Evolutionary conservation across 331 rosid species (phyloP), one percentile per base, ranked within the genome.

Genomic region (Saraca asoca): DNA sequence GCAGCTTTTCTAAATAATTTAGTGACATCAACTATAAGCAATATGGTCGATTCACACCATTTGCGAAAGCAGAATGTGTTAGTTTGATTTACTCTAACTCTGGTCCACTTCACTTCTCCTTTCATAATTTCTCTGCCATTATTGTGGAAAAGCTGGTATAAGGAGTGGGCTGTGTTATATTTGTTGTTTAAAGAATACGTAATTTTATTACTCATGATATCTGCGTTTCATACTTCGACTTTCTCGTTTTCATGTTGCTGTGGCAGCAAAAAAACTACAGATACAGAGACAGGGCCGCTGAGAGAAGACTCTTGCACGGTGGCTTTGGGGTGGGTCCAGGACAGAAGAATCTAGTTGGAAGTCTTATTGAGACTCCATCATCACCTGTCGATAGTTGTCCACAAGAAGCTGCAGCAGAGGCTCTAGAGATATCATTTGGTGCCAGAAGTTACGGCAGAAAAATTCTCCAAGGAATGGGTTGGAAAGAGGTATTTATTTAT

Each of bases 231-330:
- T 38, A 11, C 57, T 15, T 62, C 59, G 39, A 51, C 62, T 67
- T 17, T 37, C 60, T 49, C 31, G 19, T 51, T 60, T 73, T 75
- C 66, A 17, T 43, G 1, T 69, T 52, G 39, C 42, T 58, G 61
- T 75, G 50, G 64, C 90, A 92, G 96, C 57, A 37, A 66, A 73
- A 51, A 57, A 80, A 61, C 73, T 50, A 55, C 61, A 77, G 20
- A 48, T 92, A 87, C 64, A 87, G 91, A 75, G 98, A 92, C 66
- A 81, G 95, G 33, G 96, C 96, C 18, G 88, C 95, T 0, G 98
- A 90, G 76, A 93, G 98, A 77, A 84, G 98, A 79, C 76, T 49
- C 61, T 80, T 87, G 87, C 91, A 89, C 46, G 96, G 96, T 38
- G 85, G 85, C 68, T 93, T 80, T 5, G 87, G 94, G 15, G 85